phyloP scores from a whole-genome alignment of 2,329 filamentous ascomycete species.

The Phyllosticta paracitricarpa region DNA sequence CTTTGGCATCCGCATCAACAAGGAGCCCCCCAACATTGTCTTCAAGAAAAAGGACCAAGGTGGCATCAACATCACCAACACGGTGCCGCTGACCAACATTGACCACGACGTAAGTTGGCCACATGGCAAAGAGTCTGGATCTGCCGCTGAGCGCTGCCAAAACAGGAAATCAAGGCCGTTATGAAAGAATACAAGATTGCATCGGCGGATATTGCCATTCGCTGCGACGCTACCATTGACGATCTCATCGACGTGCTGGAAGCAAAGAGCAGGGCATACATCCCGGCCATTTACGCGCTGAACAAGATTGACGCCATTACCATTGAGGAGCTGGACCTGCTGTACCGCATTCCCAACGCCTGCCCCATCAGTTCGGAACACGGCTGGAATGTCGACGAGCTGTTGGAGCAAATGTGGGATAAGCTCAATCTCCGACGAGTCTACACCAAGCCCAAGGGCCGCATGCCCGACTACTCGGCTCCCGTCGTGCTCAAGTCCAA shows the following conservation, averaged over 20 bases:
- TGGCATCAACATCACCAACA: constrained; percentile 91
- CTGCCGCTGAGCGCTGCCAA: neutral
- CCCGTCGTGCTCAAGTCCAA: constrained; percentile 80
- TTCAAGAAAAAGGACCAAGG: constrained; percentile 99
- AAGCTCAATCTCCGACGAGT: constrained; percentile 84
- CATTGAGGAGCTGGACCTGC: constrained; percentile 90
- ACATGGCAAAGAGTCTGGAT: neutral
- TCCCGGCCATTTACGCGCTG: constrained; percentile 96
- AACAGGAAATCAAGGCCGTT: constrained; percentile 83
- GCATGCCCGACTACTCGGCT: constrained; percentile 79
- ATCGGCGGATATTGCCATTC: constrained; percentile 93
- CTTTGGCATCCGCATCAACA: constrained; percentile 97
- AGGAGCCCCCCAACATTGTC: constrained; percentile 93
- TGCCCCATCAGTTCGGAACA: constrained; percentile 92
- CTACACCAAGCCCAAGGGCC: constrained; percentile 97
- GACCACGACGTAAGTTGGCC: constrained; percentile 56
- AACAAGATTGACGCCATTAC: constrained; percentile 99
- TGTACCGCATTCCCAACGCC: constrained; percentile 94
- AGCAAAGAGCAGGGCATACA: constrained; percentile 89
- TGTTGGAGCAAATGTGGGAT: constrained; percentile 98
- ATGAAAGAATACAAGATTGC: constrained; percentile 96
- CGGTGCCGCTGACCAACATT: constrained; percentile 83
- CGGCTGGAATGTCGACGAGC: constrained; percentile 95
- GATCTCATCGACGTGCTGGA: constrained; percentile 94
- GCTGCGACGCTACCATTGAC: constrained; percentile 94